Conservation (phyloP, 1,139 yeast genomes). For the Nakaseomyces kungkrabaensis region DNA sequence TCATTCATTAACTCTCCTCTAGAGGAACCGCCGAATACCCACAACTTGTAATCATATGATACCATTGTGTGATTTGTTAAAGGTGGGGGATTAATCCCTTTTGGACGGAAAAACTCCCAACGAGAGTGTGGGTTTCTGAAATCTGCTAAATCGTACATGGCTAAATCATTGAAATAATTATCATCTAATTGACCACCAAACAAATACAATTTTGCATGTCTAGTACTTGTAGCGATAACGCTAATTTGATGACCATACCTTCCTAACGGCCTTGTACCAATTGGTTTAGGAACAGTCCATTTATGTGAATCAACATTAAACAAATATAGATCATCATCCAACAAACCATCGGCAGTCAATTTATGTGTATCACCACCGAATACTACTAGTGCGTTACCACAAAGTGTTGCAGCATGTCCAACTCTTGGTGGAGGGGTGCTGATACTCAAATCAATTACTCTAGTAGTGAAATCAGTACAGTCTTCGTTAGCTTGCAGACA, state of each 20-base stretch:
- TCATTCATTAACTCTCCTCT: slow-evolving; percentile 38
- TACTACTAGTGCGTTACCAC: slow-evolving; percentile 91
- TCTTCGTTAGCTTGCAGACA: slow-evolving; percentile 42
- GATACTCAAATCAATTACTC: slow-evolving; percentile 56
- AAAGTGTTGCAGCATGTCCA: slow-evolving; percentile 85
- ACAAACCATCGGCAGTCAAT: slow-evolving; percentile 65
- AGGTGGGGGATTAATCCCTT: slow-evolving; percentile 61
- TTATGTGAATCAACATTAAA: slow-evolving; percentile 83
- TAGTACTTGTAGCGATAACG: slow-evolving; percentile 49
- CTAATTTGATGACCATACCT: slow-evolving; percentile 85
- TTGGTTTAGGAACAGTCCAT: slow-evolving; percentile 83
- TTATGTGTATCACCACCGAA: slow-evolving; percentile 96
- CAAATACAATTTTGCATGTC: slow-evolving; percentile 65
- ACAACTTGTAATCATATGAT: slow-evolving; percentile 66
- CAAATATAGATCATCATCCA: slow-evolving; percentile 80
- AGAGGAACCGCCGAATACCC: slow-evolving; percentile 91
- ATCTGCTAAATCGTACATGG: slow-evolving; percentile 80
- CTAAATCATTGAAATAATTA: slow-evolving; percentile 73
- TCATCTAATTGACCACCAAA: slow-evolving; percentile 97
- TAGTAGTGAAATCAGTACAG: slow-evolving; percentile 40
- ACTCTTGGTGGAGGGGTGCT: slow-evolving; percentile 90
- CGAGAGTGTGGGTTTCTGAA: slow-evolving; percentile 73
- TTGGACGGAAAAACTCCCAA: slow-evolving; percentile 68
- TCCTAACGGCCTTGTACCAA: slow-evolving; percentile 78
- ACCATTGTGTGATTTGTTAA: slow-evolving; percentile 88